A percentile compares a stretch with the other conserved stretches of the same genome.
These are phyloP conservation scores for Bacidia gigantensis DNA, from an alignment of 495 filamentous ascomycete genomes.

Conservation along the genomic window DNA sequence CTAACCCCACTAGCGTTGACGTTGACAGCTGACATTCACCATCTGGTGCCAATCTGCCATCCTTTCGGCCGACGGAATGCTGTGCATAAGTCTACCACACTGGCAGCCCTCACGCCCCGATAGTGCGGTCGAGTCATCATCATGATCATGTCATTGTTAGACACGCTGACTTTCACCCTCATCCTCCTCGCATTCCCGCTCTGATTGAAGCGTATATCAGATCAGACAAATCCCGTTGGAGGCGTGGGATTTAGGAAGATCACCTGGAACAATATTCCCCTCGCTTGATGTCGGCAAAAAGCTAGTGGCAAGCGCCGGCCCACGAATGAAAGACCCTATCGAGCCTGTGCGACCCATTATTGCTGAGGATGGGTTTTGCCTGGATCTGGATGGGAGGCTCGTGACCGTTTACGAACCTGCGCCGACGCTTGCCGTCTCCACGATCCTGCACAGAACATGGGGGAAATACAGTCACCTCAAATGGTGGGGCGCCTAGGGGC, in stretches of 20 bases:
- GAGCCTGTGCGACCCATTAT: constrained; percentile 2
- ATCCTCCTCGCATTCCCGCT: background rate
- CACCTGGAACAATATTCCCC: background rate
- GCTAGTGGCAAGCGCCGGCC: constrained; percentile 1
- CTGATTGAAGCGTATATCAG: background rate
- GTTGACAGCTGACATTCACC: constrained; percentile 3
- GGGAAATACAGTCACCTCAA: background rate
- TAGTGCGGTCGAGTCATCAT: background rate
- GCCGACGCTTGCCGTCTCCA: background rate
- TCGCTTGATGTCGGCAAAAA: constrained; percentile 8
- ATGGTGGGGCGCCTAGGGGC: background rate
- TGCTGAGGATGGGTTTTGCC: background rate
- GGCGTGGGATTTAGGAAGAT: background rate
- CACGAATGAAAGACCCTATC: constrained; percentile 3
- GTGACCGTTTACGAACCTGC: background rate
- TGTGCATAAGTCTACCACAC: background rate
- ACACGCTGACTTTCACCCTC: background rate
- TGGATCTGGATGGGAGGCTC: background rate
- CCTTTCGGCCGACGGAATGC: constrained; percentile 4
- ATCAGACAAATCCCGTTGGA: background rate
- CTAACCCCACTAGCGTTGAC: constrained; percentile 7
- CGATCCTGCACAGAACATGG: background rate
- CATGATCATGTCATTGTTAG: background rate
- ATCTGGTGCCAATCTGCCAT: no score
- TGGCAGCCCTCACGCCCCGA: background rate